Evolutionary conservation across 306 rosid species (phyloP), one percentile per base, ranked within the genome.

Genomic region (Cucumis sativus): DNA sequence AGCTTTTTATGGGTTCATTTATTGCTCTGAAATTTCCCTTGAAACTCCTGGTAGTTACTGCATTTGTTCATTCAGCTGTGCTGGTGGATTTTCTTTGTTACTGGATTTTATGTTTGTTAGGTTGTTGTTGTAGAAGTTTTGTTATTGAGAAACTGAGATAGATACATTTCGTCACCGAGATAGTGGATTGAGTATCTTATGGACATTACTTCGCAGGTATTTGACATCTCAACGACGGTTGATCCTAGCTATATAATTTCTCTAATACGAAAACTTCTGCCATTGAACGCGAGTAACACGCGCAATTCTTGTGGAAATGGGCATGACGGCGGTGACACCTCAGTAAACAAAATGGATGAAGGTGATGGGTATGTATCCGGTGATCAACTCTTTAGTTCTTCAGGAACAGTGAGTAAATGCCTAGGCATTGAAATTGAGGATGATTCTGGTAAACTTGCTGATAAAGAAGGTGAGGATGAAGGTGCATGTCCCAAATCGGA

Each of bases 241-340:
- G 97, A 95, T 86, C 98, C 96, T 5, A 87, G 97, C 87, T 95
- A 89, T 73, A 82, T 95, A 33, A 95, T 95, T 80, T 92, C 97
- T 41, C 83, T 92, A 67, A 90, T 95, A 84, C 86, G 98, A 83
- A 95, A 89, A 84, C 96, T 92, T 43, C 78, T 95, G 35, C 97
- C 98, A 3, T 49, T 74, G 59, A 79, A 33, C 77, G 79, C 84
- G 63, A 76, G 78, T 77, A 51, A 76, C 69, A 56, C 16, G 12
- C 20, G 16, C 75, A 66, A 74, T 16, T 63, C 75, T 28, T 78
- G 9, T 39, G 84, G 60, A 47, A 77, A 56, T 45, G 81, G 56
- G 33, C 75, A 76, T 79, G 82, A 40, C 54, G 82, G n/a, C 49
- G 54, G 35, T 14, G 64, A 59, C 74, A 81, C 49, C 77, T 67